These are phyloP conservation scores for Coprinopsis cinerea DNA, from an alignment of 768 basidiomycete genomes.

Conservation along the genomic window DNA sequence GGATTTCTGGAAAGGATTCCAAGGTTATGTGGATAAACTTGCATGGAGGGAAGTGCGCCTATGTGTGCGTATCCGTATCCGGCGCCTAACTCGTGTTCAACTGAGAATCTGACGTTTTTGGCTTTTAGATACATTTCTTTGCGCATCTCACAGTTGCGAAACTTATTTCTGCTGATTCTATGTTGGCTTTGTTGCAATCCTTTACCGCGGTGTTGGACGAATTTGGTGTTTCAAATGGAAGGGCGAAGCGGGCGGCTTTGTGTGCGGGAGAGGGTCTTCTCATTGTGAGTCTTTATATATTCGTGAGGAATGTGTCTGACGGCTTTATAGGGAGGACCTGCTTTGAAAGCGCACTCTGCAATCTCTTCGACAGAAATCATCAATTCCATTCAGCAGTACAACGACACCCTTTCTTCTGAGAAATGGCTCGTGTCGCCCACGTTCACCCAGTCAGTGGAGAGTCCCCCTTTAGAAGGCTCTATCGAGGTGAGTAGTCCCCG, in stretches of 20 bases:
- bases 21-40: conserved; percentile 79
- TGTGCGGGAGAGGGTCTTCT: conserved; percentile 80
- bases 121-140: conserved; percentile 92
- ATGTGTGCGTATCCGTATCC: conserved; percentile 58
- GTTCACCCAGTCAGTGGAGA: conserved; percentile 43
- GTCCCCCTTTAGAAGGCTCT: conserved; percentile 39
- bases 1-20: conserved; percentile 90
- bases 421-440: conserved; percentile 67
- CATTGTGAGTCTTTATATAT: conserved; percentile 57
- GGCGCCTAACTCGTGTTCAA: neutral
- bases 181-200: conserved; percentile 75
- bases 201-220: conserved; percentile 86
- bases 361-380: conserved; percentile 65
- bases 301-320: too few species aligned
- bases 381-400: conserved; percentile 63
- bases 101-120: conserved; percentile 9
- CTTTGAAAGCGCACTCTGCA: conserved; percentile 55
- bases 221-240: conserved; percentile 81
- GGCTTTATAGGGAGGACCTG: conserved; percentile 53
- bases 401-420: conserved; percentile 48
- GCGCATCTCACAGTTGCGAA: conserved; percentile 77
- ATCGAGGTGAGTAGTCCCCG: conserved; percentile 49
- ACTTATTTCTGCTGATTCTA: conserved; percentile 70
- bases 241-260: conserved; percentile 73
- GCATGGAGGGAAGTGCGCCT: conserved; percentile 89